Conservation (phyloP, 768 basidiomycete species). For the Coprinellus aureogranulatus region DNA sequence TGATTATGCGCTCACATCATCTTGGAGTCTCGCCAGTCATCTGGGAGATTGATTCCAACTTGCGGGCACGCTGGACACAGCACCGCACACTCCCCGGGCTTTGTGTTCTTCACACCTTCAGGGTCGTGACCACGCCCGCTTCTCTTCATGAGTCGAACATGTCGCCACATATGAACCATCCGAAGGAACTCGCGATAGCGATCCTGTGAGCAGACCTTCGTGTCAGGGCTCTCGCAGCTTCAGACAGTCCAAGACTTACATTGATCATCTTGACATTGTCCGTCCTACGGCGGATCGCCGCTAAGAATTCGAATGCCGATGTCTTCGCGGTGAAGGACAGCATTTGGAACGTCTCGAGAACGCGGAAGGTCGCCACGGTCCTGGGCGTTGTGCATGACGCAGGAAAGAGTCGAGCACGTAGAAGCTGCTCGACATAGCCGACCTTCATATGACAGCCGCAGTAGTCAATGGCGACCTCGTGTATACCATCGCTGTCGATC, state of each 20-base stretch:
- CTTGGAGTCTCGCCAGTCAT: conserved; percentile 12
- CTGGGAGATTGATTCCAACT: conserved; percentile 18
- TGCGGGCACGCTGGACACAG: conserved; percentile 21
- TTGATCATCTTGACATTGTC: conserved; percentile 20
- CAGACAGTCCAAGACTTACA: neutral
- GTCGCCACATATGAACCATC: conserved; percentile 18
- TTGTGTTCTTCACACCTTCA: conserved; percentile 10
- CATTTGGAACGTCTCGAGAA: conserved; percentile 1
- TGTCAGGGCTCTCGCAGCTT: neutral
- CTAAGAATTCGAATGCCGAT: neutral
- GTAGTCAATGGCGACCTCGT: conserved; percentile 24
- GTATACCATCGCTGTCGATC: conserved; percentile 22
- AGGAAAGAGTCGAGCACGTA: neutral
- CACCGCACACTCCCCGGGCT: conserved; percentile 18
- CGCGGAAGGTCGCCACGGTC: conserved; percentile 1
- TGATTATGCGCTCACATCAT: neutral
- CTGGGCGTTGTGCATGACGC: neutral
- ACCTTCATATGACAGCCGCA: conserved; percentile 24
- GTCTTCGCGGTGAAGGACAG: conserved; percentile 3
- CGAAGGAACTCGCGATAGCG: conserved; percentile 13
- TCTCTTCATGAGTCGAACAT: conserved; percentile 17
- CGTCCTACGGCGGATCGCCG: neutral
- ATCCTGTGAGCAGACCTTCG: conserved; percentile 10
- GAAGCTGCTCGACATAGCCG: conserved; percentile 24
- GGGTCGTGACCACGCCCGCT: conserved; percentile 13